These are phyloP conservation scores for Macaranga tanarius DNA, from an alignment of 441 rosid species.

Conservation along the genomic window DNA sequence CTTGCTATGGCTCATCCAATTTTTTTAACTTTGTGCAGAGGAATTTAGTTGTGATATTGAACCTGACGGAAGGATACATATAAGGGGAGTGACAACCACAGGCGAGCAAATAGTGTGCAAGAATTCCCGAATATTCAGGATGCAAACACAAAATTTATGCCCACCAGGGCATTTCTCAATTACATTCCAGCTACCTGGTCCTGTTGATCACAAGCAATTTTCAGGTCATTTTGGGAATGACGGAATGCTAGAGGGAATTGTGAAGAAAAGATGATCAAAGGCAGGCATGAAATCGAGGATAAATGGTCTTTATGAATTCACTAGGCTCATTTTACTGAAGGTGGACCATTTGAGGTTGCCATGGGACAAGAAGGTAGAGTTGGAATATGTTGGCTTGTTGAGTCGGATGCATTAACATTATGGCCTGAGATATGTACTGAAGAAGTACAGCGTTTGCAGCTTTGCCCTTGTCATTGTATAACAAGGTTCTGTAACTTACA, in stretches of 20 bases:
- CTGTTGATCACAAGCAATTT: conserved; percentile 53
- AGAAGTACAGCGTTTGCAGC: no score
- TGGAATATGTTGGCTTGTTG: background rate
- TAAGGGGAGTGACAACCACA: conserved; percentile 65
- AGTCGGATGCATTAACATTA: background rate
- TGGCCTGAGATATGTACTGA: no score
- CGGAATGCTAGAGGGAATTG: conserved; percentile 65
- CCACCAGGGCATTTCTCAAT: conserved; percentile 74
- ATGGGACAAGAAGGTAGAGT: background rate
- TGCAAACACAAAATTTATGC: conserved; percentile 65
- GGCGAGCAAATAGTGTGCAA: conserved; percentile 69
- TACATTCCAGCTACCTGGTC: conserved; percentile 71
- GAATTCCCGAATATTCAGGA: conserved; percentile 56
- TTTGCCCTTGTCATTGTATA: background rate
- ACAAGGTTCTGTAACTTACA: background rate
- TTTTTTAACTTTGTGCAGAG: conserved; percentile 37
- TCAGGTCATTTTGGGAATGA: conserved; percentile 45
- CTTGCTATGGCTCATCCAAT: conserved; percentile 12
- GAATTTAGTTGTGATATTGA: conserved; percentile 66
- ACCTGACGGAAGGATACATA: conserved; percentile 55
- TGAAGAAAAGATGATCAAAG: conserved; percentile 20
- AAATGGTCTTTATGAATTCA: no score
- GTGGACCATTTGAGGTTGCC: background rate
- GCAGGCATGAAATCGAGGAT: background rate
- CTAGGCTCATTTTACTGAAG: background rate